These are phyloP conservation scores for Talaromyces sp. DNA, from an alignment of 2,329 filamentous ascomycete genomes.

Conservation along the genomic window DNA sequence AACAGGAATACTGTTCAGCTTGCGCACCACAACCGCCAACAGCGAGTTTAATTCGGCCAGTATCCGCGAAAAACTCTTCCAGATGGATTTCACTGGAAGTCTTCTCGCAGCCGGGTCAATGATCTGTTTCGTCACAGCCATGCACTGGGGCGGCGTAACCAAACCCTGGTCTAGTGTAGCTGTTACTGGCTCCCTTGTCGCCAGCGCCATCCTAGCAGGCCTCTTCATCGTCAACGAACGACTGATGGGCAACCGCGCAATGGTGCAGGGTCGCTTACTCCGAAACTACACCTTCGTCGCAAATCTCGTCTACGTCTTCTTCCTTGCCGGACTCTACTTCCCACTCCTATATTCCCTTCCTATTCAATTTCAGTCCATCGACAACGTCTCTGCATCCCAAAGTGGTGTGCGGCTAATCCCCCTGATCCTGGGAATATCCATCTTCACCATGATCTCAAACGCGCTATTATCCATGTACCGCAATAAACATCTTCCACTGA, in stretches of 20 bases:
- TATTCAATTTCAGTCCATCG: constrained; percentile 18
- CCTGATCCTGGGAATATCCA: constrained; percentile 33
- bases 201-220: constrained; percentile 21
- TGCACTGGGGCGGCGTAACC: constrained; percentile 29
- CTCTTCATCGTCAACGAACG: constrained; percentile 21
- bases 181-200: constrained; percentile 24
- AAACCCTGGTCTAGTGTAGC: constrained; percentile 24
- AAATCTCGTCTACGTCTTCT: constrained; percentile 33
- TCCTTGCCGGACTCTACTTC: constrained; percentile 34
- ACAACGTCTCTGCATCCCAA: constrained; percentile 29
- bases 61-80: constrained; percentile 23
- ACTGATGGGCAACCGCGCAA: constrained; percentile 24
- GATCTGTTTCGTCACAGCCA: constrained; percentile 25
- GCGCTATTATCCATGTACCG: constrained; percentile 26
- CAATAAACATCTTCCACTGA: constrained; percentile 24
- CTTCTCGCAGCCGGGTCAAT: constrained; percentile 23
- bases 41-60: not conserved
- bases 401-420: constrained; percentile 44
- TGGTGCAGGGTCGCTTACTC: constrained; percentile 37
- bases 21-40: constrained; percentile 21
- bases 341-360: constrained; percentile 33
- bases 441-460: constrained; percentile 31
- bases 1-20: constrained; percentile 26
- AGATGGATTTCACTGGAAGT: constrained; percentile 27
- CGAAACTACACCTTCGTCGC: constrained; percentile 35